Base-by-base conservation (phyloP, 1,284 basidiomycete genomes). In the Puccinia horiana region DNA sequence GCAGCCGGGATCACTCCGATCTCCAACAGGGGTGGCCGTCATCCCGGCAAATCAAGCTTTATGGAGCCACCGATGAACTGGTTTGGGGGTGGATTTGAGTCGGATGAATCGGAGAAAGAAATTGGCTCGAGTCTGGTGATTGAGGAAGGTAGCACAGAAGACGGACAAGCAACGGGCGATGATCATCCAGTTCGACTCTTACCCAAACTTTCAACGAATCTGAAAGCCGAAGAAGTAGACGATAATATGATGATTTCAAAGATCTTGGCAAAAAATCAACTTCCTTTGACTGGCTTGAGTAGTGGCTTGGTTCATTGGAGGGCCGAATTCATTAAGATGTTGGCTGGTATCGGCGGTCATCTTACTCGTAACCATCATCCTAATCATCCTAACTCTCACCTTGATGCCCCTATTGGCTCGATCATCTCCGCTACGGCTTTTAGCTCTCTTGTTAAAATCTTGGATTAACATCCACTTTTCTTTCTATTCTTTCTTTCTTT, bases 1-100 rank as follows among this genome's bases (percentile, higher is more conserved):
- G 29, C 12, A 40, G 16, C 18, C 61, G 18, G 61, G 61, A 8
- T 65, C 35, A 12, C 20, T 40, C 61, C 18, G 37, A n/a, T n/a
- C n/a, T n/a, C n/a, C n/a, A n/a, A n/a, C n/a, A n/a, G 61, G 42
- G 20, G 61, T 11, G 23, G 44, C 20, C 42, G 75, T 6, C 42
- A 67, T 52, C n/a, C 32, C 29, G 61, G 29, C 32, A 44, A 61
- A 26, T 29, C 35, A 0, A 65, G 35, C 20, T 65, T 65, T n/a
- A 42, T 52, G 23, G 37, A 54, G 5, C 32, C 61, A 9, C 37
- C 49, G 11, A 70, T 80, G 16, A 40, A 72, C 47, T 80, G 77
- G 77, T 80, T 80, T 61, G 77, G 67, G 29, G 77, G 77, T 20
- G 77, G 77, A 23, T 80, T 80, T 47, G 77, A 80, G 49, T 35